Conservation (phyloP, 345 rosid genomes). For the Syzygium jambos region DNA sequence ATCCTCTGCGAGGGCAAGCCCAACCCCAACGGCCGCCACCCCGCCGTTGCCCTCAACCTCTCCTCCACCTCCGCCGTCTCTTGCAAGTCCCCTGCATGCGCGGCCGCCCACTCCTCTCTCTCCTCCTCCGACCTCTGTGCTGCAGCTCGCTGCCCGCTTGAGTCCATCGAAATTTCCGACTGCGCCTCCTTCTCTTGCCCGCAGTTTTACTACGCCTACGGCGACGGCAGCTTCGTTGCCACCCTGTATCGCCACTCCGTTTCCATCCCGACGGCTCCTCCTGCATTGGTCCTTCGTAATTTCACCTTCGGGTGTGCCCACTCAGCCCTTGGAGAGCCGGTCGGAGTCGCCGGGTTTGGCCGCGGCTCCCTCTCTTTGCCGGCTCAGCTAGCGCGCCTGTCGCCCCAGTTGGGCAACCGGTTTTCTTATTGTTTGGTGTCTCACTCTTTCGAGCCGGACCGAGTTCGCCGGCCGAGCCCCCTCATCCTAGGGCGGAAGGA, state of each 20-base stretch:
- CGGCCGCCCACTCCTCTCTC: conserved; percentile 66
- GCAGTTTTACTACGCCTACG: conserved; percentile 81
- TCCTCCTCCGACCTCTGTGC: conserved; percentile 79
- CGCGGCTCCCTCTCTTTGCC: conserved; percentile 81
- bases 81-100: conserved; percentile 68
- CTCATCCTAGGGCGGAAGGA: conserved; percentile 71
- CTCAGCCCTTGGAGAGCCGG: conserved; percentile 77
- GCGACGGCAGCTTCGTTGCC: conserved; percentile 81
- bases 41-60: conserved; percentile 16
- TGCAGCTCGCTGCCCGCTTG: conserved; percentile 72
- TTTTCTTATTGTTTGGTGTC: conserved; percentile 88
- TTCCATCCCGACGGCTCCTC: conserved; percentile 32
- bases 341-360: conserved; percentile 96
- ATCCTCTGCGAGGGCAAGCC: conserved; percentile 69
- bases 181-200: conserved; percentile 72
- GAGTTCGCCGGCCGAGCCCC: conserved; percentile 63
- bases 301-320: conserved; percentile 92
- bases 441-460: conserved; percentile 75
- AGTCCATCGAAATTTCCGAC: conserved; percentile 61
- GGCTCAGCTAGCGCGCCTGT: conserved; percentile 49
- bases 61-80: conserved; percentile 44
- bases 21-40: conserved; percentile 27
- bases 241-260: conserved; percentile 48
- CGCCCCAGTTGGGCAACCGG: conserved; percentile 65
- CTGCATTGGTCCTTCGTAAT: conserved; percentile 31